These are phyloP conservation scores for Suillus occidentalis DNA, from an alignment of 768 basidiomycete species.

Conservation along the genomic window DNA sequence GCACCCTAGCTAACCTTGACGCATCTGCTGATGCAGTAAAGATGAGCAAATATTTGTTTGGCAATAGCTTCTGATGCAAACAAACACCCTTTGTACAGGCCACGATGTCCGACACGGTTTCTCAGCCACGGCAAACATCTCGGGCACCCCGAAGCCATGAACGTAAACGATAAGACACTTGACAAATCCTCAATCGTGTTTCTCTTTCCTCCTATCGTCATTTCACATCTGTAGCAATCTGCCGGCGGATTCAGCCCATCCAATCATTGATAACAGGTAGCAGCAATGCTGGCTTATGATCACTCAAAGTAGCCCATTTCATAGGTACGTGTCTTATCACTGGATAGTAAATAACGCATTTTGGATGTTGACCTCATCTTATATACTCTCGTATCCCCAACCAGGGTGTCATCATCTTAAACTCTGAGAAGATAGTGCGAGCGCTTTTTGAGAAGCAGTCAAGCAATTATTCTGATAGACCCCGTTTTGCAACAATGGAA, in stretches of 20 bases:
- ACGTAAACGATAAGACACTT: not conserved
- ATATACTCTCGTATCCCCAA: slow-evolving; percentile 39
- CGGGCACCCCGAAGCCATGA: slow-evolving; percentile 4
- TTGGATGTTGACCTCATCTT: slow-evolving; percentile 12
- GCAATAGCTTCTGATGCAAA: slow-evolving; percentile 29
- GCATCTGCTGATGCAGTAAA: no score
- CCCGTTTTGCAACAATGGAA: slow-evolving; percentile 36
- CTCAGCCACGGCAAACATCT: not conserved
- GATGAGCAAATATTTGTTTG: slow-evolving; percentile 15
- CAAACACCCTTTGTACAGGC: slow-evolving; percentile 17
- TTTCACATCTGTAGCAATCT: no score
- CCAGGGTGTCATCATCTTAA: slow-evolving; percentile 44
- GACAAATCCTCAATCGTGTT: no score
- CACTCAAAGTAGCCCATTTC: no score
- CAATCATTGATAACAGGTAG: no score
- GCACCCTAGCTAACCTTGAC: no score
- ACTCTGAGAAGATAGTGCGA: slow-evolving; percentile 36
- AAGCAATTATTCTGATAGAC: slow-evolving; percentile 42
- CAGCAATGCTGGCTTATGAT: no score
- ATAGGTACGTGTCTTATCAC: no score
- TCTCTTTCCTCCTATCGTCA: no score
- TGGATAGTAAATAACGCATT: no score
- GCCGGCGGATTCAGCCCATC: no score
- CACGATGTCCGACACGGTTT: not conserved
- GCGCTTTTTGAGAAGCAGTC: slow-evolving; percentile 47